Percentiles rank a stretch among this genome's conserved stretches.
These are phyloP conservation scores for Leucocoprinus birnbaumii DNA, from an alignment of 768 basidiomycete genomes.

Conservation along the genomic window DNA sequence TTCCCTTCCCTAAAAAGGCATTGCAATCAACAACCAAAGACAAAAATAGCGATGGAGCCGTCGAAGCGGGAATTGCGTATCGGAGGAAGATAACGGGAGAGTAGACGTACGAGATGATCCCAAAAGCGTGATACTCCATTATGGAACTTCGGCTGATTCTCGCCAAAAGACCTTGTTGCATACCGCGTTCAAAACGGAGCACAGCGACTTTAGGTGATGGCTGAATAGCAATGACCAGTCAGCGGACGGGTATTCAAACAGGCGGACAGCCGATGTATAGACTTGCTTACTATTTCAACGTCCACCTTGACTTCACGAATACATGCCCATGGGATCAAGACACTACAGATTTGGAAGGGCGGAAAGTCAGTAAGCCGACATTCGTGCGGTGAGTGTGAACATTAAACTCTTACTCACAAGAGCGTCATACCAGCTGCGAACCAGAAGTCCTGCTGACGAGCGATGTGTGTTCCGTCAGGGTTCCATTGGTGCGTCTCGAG, in stretches of 20 bases:
- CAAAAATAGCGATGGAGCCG: conserved; percentile 1
- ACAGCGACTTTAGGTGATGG: conserved; percentile 81
- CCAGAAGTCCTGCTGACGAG: conserved; percentile 79
- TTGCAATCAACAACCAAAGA: neutral
- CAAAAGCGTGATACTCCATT: conserved; percentile 85
- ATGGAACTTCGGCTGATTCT: conserved; percentile 75
- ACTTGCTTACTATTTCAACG: conserved; percentile 64
- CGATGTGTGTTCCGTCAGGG: conserved; percentile 50
- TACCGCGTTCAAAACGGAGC: conserved; percentile 77
- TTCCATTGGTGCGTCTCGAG: conserved; percentile 54
- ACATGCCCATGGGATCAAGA: conserved; percentile 74
- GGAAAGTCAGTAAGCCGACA: neutral
- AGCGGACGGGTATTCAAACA: neutral
- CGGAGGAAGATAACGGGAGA: neutral
- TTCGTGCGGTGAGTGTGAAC: neutral
- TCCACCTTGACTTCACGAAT: conserved; percentile 75
- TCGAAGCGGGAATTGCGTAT: neutral
- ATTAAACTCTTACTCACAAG: conserved; percentile 44
- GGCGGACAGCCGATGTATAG: neutral
- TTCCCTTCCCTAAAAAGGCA: conserved; percentile 59
- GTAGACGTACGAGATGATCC: conserved; percentile 67
- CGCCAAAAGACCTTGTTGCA: conserved; percentile 82
- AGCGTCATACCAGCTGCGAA: conserved; percentile 71
- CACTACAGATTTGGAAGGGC: conserved; percentile 32
- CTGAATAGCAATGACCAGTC: conserved; percentile 29